Conservation (phyloP, 192 early-diverging fungal genomes). For the Funneliformis mosseae region DNA sequence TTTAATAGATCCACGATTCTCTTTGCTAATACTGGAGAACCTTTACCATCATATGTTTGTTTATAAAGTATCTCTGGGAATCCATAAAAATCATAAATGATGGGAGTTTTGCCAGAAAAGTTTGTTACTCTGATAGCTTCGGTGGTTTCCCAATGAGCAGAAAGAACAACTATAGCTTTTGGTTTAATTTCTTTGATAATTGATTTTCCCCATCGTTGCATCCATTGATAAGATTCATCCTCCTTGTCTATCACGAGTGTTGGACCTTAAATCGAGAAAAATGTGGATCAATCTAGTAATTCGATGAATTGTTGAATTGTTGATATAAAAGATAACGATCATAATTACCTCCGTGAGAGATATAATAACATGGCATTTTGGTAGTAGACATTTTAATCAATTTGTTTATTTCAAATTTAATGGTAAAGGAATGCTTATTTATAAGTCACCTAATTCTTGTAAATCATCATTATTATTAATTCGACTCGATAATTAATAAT, state of each 20-base stretch:
- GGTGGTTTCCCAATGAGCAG: slow-evolving; percentile 69
- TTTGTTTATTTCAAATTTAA: too few relatives aligned
- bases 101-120: slow-evolving; percentile 3
- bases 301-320: too few relatives aligned
- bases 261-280: neutral
- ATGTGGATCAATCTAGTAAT: too few relatives aligned
- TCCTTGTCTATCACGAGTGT: slow-evolving; percentile 32
- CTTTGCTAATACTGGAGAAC: slow-evolving; percentile 53
- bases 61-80: slow-evolving; percentile 63
- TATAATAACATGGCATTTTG: neutral
- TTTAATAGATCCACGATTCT: slow-evolving; percentile 55
- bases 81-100: slow-evolving; percentile 67
- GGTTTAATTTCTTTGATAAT: slow-evolving; percentile 52
- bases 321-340: too few relatives aligned
- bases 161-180: slow-evolving; percentile 62
- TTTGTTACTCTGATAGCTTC: slow-evolving; percentile 25
- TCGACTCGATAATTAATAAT: too few relatives aligned
- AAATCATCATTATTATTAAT: too few relatives aligned
- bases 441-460: too few relatives aligned
- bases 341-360: slow-evolving; percentile 11
- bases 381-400: neutral
- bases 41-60: slow-evolving; percentile 59
- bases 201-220: slow-evolving; percentile 45
- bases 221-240: slow-evolving; percentile 39
- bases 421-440: too few relatives aligned